Base-by-base conservation (phyloP, 2,329 filamentous ascomycete species). In the Atkinsonella texensis region DNA sequence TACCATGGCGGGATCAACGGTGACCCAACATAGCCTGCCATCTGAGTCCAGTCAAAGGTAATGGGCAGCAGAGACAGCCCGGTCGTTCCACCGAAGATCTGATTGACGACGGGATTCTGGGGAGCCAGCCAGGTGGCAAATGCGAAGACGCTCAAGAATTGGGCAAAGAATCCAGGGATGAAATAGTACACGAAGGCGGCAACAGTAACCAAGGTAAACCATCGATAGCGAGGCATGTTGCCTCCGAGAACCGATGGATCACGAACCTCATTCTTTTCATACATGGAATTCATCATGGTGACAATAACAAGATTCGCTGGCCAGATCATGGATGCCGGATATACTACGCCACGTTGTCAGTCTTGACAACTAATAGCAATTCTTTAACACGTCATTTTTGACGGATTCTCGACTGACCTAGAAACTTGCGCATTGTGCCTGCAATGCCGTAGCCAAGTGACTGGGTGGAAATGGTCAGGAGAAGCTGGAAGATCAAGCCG, bases 41-140 rank as follows among this genome's bases (percentile, higher is more conserved):
- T 75, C 58, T 87, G 82, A 5, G 82, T 84, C 84, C 85, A 88
- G 69, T 89, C 85, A 60, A 89, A 87, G 0, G 84, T 87, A 33
- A 89, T 79, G 1, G 85, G 84, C 7, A 88, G 67, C 31, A 89
- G 60, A 0, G 81, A 85, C 3, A 89, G 56, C 0, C 85, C 85
- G 0, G 80, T 84, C 47, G 72, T 74, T 1, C 82, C 83, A 2
- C 85, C 85, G 57, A 89, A 89, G 1, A 89, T 61, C 62, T 89
- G 84, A 57, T 89, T 89, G 40, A 89, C 66, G 10, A 86, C 68
- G 0, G 79, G 71, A 53, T 79, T 87, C 48, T 87, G 72, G 0
- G 85, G 85, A 1, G 77, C 79, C 52, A 87, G 76, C 83, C 84
- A 88, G 0, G 84, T 87, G 11, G 79, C 73, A 60, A 86, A 84